Evolutionary conservation across 1,284 basidiomycete species (phyloP).

Genomic region (Tilletia caries): DNA sequence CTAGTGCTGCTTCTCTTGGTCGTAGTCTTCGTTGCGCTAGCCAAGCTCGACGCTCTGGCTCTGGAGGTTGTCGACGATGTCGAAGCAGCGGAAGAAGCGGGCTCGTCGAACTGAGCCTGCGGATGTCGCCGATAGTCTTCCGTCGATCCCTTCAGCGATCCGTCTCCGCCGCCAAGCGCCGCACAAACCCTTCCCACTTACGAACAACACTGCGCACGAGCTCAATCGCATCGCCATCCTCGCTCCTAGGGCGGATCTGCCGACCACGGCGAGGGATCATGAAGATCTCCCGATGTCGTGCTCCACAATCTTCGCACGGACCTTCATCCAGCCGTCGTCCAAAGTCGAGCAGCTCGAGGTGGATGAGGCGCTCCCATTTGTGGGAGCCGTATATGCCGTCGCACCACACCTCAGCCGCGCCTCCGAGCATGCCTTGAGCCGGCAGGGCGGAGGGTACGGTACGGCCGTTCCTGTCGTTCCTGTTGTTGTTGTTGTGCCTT

Average conservation of each 20-base stretch:
- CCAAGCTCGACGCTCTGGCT: too few relatives aligned
- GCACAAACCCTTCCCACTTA: conserved; percentile 10
- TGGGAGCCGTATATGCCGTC: conserved; percentile 25
- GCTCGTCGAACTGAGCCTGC: too few relatives aligned
- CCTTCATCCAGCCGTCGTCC: conserved; percentile 22
- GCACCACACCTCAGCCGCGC: conserved; percentile 7
- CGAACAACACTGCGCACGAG: background rate
- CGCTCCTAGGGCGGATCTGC: background rate
- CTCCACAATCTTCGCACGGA: conserved; percentile 29
- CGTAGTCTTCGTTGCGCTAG: too few relatives aligned
- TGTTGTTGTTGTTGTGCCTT: too few relatives aligned
- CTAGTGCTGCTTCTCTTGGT: too few relatives aligned
- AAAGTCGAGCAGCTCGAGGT: conserved; percentile 28
- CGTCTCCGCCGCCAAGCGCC: background rate
- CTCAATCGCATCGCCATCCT: background rate
- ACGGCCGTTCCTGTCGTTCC: too few relatives aligned
- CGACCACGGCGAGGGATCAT: conserved; percentile 21
- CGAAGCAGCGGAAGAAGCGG: too few relatives aligned
- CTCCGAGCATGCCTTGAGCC: background rate
- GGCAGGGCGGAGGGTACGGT: background rate
- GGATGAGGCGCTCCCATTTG: conserved; percentile 36
- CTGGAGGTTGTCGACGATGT: too few relatives aligned
- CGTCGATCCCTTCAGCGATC: too few relatives aligned
- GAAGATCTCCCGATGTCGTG: conserved; percentile 36
- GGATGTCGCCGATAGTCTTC: too few relatives aligned